A percentile compares a stretch with the other conserved stretches of the same genome.
Conservation (phyloP, 208 protist species). For the Crithidia mellificae region DNA sequence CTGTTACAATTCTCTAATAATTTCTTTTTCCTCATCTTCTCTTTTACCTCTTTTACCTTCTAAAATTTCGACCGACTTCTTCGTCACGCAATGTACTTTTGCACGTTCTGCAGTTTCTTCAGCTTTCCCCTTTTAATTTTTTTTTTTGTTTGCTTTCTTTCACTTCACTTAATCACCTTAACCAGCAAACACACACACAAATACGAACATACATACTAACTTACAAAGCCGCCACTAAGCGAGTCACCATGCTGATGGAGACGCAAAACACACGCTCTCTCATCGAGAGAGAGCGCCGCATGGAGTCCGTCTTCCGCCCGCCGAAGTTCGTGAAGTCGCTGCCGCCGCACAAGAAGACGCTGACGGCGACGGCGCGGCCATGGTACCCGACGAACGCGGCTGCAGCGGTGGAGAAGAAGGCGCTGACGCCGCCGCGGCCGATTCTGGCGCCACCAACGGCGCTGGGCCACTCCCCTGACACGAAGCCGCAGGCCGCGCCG, state of each 20-base stretch:
- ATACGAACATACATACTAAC: too few species aligned
- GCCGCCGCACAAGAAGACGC: conserved; percentile 45
- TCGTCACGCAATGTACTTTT: too few species aligned
- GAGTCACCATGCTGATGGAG: conserved; percentile 39
- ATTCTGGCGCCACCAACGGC: conserved; percentile 53
- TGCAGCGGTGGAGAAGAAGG: conserved; percentile 16
- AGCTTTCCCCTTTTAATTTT: conserved; percentile 14
- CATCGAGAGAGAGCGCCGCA: conserved; percentile 61
- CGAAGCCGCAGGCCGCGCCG: conserved; percentile 32
- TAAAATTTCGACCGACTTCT: neutral
- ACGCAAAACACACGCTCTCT: conserved; percentile 42
- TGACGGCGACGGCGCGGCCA: conserved; percentile 55
- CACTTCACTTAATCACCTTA: too few species aligned
- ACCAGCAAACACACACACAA: too few species aligned
- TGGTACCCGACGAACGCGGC: conserved; percentile 46
- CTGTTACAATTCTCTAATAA: too few species aligned
- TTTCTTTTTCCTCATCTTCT: neutral
- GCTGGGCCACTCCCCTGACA: conserved; percentile 55
- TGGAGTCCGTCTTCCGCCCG: conserved; percentile 68
- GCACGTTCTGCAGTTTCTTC: neutral
- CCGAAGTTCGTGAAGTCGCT: conserved; percentile 45
- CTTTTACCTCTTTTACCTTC: too few species aligned
- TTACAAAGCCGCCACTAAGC: neutral
- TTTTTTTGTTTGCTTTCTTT: conserved; percentile 1
- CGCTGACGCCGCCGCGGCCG: conserved; percentile 25